phyloP scores from a whole-genome alignment of 2,329 filamentous ascomycete genomes.

The Aspergillus aculeatinus region DNA sequence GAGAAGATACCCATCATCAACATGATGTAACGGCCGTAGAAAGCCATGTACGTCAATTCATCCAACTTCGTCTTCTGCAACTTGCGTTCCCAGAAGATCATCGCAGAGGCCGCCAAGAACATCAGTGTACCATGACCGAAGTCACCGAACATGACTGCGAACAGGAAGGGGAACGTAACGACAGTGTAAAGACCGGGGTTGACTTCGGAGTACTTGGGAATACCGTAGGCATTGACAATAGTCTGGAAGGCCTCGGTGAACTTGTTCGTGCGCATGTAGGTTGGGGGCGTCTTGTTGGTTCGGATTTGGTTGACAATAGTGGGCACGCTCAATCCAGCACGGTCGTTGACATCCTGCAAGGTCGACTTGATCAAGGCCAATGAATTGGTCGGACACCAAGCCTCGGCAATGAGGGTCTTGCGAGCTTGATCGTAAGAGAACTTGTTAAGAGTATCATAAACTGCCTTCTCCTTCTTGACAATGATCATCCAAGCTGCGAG shows the following conservation, averaged over 20 bases:
- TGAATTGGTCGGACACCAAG: slow-evolving; percentile 93
- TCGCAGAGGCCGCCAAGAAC: slow-evolving; percentile 75
- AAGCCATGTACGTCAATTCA: slow-evolving; percentile 96
- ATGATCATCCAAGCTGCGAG: slow-evolving; percentile 97
- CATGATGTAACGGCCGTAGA: slow-evolving; percentile 98
- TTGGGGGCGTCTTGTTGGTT: slow-evolving; percentile 95
- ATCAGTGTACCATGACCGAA: slow-evolving; percentile 92
- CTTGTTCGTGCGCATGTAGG: slow-evolving; percentile 96
- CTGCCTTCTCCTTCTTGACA: slow-evolving; percentile 96
- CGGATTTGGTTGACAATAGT: slow-evolving; percentile 98
- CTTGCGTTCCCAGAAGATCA: slow-evolving; percentile 96
- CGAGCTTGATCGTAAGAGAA: slow-evolving; percentile 96
- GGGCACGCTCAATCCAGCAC: slow-evolving; percentile 91
- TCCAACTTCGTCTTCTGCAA: slow-evolving; percentile 84
- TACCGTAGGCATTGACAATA: slow-evolving; percentile 98
- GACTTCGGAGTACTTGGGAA: slow-evolving; percentile 93
- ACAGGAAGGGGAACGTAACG: slow-evolving; percentile 98
- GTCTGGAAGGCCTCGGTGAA: slow-evolving; percentile 98
- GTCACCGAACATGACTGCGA: slow-evolving; percentile 99
- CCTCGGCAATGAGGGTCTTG: slow-evolving; percentile 95
- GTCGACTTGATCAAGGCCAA: slow-evolving; percentile 87
- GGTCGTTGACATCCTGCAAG: slow-evolving; percentile 92
- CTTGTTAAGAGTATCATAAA: slow-evolving; percentile 91
- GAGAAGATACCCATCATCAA: slow-evolving; percentile 98
- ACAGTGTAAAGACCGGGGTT: slow-evolving; percentile 95